Conservation (phyloP, 768 basidiomycete genomes). For the Phallus indusiatus region DNA sequence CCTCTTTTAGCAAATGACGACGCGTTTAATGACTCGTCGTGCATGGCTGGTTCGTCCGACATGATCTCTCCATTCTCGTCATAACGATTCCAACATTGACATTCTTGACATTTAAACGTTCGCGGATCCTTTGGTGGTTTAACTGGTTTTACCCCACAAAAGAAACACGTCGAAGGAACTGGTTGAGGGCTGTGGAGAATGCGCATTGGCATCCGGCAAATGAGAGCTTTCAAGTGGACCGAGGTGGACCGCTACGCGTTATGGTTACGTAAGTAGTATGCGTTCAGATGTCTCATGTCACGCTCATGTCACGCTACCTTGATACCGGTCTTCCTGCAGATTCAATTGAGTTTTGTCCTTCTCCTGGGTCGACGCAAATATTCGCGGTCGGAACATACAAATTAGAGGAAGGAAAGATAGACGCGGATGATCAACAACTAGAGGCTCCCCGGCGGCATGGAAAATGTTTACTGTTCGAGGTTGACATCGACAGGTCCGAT, state of each 20-base stretch:
- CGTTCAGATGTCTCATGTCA: not conserved
- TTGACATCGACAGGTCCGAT: slow-evolving; percentile 15
- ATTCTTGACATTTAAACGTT: slow-evolving; percentile 58
- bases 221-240: not conserved
- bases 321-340: slow-evolving; percentile 85
- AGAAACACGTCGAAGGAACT: slow-evolving; percentile 46
- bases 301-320: slow-evolving; percentile 17
- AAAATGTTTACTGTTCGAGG: slow-evolving; percentile 61
- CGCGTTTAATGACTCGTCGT: slow-evolving; percentile 63
- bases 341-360: slow-evolving; percentile 85
- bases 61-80: slow-evolving; percentile 65
- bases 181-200: slow-evolving; percentile 2
- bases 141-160: slow-evolving; percentile 46
- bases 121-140: slow-evolving; percentile 35
- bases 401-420: slow-evolving; percentile 38
- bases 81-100: slow-evolving; percentile 68
- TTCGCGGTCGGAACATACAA: slow-evolving; percentile 92
- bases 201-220: not conserved
- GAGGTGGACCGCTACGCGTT: not conserved
- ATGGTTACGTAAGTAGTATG: not conserved
- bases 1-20: slow-evolving; percentile 66
- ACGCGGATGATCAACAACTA: slow-evolving; percentile 8
- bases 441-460: slow-evolving; percentile 39
- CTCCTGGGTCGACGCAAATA: slow-evolving; percentile 43
- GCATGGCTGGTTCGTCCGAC: slow-evolving; percentile 80